These are phyloP conservation scores for Conringia planisiliqua DNA, from an alignment of 345 rosid species.

Conservation along the genomic window DNA sequence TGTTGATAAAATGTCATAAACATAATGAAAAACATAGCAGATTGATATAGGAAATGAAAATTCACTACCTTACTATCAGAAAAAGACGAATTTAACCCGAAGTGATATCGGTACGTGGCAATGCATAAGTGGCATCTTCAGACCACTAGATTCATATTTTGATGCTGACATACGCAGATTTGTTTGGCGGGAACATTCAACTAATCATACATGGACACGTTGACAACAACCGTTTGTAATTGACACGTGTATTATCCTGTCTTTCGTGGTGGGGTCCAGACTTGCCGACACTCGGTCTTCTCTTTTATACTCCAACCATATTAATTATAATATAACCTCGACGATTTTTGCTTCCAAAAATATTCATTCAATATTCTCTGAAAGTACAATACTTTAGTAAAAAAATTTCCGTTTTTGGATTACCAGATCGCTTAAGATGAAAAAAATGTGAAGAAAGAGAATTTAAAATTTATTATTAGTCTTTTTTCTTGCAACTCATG, in stretches of 20 bases:
- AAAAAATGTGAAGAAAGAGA: neutral
- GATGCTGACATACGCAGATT: slow-evolving; percentile 13
- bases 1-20: neutral
- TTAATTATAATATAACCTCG: neutral
- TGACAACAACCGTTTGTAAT: neutral
- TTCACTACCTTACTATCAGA: neutral
- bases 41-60: neutral
- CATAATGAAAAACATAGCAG: neutral
- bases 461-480: neutral
- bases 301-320: neutral
- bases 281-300: slow-evolving; percentile 23
- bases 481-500: neutral
- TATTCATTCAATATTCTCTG: too few relatives aligned
- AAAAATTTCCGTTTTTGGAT: neutral
- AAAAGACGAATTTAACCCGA: neutral
- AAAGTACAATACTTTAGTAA: too few relatives aligned
- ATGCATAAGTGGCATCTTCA: neutral
- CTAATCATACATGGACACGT: slow-evolving; percentile 13
- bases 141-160: slow-evolving; percentile 8
- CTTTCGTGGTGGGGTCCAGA: slow-evolving; percentile 15
- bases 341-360: neutral
- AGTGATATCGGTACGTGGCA: slow-evolving; percentile 19
- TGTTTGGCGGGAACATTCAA: neutral
- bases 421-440: neutral
- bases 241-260: slow-evolving; percentile 12